Percentiles rank a stretch among this genome's conserved stretches.
Conservation (phyloP, 495 filamentous ascomycete genomes). For the Podospora pseudoanserina region DNA sequence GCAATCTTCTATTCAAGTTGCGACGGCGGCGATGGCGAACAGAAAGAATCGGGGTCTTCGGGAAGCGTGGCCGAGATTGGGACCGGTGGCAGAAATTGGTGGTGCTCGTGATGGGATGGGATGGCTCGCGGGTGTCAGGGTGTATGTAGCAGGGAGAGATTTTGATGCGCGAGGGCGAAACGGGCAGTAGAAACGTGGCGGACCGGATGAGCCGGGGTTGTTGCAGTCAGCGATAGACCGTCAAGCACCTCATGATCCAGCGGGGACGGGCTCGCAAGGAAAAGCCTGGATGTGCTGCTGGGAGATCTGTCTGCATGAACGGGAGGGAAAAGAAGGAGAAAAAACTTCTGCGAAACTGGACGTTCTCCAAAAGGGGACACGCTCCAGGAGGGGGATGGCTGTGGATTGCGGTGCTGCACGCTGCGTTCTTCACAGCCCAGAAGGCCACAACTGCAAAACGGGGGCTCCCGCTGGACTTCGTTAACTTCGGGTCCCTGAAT, state of each 20-base stretch:
- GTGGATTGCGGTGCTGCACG: neutral
- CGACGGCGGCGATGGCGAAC: neutral
- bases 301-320: slow-evolving; percentile 10
- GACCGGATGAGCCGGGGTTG: slow-evolving; percentile 23
- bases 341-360: slow-evolving; percentile 1
- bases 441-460: slow-evolving; percentile 16
- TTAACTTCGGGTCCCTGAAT: slow-evolving; percentile 27
- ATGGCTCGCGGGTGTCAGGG: neutral
- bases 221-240: slow-evolving; percentile 13
- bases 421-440: slow-evolving; percentile 10
- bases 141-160: slow-evolving; percentile 20
- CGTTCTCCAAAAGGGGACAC: slow-evolving; percentile 2
- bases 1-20: neutral
- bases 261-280: slow-evolving; percentile 5
- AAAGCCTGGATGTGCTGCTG: slow-evolving; percentile 7
- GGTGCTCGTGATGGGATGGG: slow-evolving; percentile 7
- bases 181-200: slow-evolving; percentile 2
- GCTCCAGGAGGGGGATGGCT: neutral
- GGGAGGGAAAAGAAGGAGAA: slow-evolving; percentile 1
- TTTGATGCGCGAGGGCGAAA: slow-evolving; percentile 17
- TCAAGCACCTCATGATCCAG: slow-evolving; percentile 8
- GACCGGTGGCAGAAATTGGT: neutral
- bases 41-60: neutral
- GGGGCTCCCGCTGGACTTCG: slow-evolving; percentile 15
- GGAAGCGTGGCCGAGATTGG: neutral